Percentiles rank a stretch among this genome's conserved stretches.
phyloP scores from a whole-genome alignment of 2,329 filamentous ascomycete genomes.

The Ceratocystis alfenasii region DNA sequence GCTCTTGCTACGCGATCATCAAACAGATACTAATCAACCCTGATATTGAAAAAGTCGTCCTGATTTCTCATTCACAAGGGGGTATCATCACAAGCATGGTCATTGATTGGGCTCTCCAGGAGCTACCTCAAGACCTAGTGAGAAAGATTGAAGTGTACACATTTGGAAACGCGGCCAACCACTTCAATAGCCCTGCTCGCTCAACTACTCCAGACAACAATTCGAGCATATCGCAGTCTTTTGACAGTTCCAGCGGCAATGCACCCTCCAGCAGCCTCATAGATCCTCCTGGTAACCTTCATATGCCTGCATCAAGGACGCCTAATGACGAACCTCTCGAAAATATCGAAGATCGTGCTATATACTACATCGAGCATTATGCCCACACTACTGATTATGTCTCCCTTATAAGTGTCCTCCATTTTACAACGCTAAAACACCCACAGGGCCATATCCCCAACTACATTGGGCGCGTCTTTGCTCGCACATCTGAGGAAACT shows the following conservation, averaged over 20 bases:
- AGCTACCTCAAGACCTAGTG: constrained; percentile 53
- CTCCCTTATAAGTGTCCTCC: constrained; percentile 59
- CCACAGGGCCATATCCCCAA: constrained; percentile 40
- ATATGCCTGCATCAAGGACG: not conserved
- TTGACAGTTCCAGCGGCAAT: not conserved
- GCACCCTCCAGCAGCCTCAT: not conserved
- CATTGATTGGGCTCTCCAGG: constrained; percentile 64
- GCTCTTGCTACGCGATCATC: constrained; percentile 48
- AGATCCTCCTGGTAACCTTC: not conserved
- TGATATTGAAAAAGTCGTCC: constrained; percentile 53
- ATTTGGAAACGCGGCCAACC: constrained; percentile 66
- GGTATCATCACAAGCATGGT: constrained; percentile 62
- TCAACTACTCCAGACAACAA: not conserved
- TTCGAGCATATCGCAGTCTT: not conserved
- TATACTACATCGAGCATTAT: constrained; percentile 70
- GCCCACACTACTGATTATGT: constrained; percentile 64
- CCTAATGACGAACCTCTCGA: not conserved
- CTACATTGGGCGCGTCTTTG: constrained; percentile 52
- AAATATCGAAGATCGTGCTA: constrained; percentile 34
- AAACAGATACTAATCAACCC: constrained; percentile 52
- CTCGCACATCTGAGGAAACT: constrained; percentile 34
- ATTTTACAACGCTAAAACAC: constrained; percentile 44
- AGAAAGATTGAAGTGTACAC: constrained; percentile 64
- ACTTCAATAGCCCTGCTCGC: constrained; percentile 61
- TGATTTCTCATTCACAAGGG: constrained; percentile 68